phyloP scores from a whole-genome alignment of 768 basidiomycete genomes.

The Kwoniella mangroviensis region DNA sequence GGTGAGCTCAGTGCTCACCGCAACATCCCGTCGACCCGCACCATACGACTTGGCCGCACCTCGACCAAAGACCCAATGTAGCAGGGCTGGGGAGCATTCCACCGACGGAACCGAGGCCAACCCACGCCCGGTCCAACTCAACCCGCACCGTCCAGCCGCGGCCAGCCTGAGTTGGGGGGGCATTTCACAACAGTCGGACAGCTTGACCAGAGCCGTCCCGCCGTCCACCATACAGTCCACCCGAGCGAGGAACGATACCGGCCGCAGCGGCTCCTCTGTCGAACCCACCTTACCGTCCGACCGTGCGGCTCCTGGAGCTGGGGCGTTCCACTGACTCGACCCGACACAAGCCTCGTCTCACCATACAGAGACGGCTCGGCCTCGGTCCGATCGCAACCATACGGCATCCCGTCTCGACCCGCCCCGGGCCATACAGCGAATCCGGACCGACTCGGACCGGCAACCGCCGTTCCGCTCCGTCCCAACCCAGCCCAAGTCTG shows the following conservation, averaged over 20 bases:
- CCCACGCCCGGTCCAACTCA: too few relatives aligned
- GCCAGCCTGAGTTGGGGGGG: neutral
- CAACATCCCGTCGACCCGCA: too few relatives aligned
- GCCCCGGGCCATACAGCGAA: neutral
- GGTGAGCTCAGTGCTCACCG: neutral
- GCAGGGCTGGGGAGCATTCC: constrained; percentile 8
- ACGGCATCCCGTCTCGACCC: neutral
- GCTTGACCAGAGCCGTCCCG: neutral
- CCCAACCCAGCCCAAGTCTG: neutral
- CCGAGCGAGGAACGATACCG: too few relatives aligned
- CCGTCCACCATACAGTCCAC: constrained; percentile 1
- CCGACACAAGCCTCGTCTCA: neutral
- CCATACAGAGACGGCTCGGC: neutral
- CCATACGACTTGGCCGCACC: too few relatives aligned
- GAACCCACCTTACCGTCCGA: neutral
- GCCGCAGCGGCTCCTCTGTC: neutral
- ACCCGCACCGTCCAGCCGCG: too few relatives aligned
- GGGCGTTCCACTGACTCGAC: neutral
- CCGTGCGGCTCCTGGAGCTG: neutral
- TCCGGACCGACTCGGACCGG: neutral
- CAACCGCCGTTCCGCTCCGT: neutral
- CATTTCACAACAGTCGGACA: neutral
- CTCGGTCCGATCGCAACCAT: neutral
- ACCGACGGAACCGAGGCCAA: too few relatives aligned
- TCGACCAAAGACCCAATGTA: too few relatives aligned